Percentiles rank a stretch among this genome's conserved stretches.
These are phyloP conservation scores for Corynascus novoguineensis DNA, from an alignment of 495 filamentous ascomycete species.

Conservation along the genomic window DNA sequence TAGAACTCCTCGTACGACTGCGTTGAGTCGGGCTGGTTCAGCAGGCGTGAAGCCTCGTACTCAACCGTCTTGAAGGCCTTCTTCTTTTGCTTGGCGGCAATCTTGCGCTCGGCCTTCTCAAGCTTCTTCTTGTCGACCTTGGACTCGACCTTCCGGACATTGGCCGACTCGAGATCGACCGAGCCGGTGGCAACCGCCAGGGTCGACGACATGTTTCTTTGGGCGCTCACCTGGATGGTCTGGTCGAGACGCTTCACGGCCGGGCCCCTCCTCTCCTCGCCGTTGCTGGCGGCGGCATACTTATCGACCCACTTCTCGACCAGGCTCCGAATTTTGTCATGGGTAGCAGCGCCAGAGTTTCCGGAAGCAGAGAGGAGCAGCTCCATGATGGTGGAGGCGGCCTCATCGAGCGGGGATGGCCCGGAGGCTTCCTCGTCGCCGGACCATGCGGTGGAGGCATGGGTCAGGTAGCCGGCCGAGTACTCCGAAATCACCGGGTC, in stretches of 20 bases:
- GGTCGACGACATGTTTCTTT: conserved; percentile 92
- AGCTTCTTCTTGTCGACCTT: conserved; percentile 98
- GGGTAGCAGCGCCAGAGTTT: conserved; percentile 58
- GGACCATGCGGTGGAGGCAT: conserved; percentile 78
- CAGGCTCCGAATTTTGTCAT: conserved; percentile 69
- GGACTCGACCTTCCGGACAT: conserved; percentile 87
- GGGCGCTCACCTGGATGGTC: conserved; percentile 88
- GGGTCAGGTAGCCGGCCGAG: conserved; percentile 86
- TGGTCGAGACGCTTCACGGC: conserved; percentile 85
- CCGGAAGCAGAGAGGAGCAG: conserved; percentile 89
- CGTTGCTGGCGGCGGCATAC: conserved; percentile 66
- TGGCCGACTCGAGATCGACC: conserved; percentile 92
- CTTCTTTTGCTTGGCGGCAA: conserved; percentile 96
- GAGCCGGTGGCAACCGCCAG: conserved; percentile 75
- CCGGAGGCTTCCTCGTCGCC: conserved; percentile 64
- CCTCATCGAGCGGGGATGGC: conserved; percentile 74
- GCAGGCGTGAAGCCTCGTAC: conserved; percentile 89
- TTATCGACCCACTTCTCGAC: conserved; percentile 88
- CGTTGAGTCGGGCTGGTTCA: conserved; percentile 75
- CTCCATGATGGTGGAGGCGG: conserved; percentile 73
- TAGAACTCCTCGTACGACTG: conserved; percentile 99
- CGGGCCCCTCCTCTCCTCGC: conserved; percentile 53
- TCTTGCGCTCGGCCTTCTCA: conserved; percentile 97
- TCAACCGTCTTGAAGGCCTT: conserved; percentile 97
- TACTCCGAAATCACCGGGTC: conserved; percentile 91